Conservation (phyloP, 2,329 filamentous ascomycete species). For the Septoria petroselini region DNA sequence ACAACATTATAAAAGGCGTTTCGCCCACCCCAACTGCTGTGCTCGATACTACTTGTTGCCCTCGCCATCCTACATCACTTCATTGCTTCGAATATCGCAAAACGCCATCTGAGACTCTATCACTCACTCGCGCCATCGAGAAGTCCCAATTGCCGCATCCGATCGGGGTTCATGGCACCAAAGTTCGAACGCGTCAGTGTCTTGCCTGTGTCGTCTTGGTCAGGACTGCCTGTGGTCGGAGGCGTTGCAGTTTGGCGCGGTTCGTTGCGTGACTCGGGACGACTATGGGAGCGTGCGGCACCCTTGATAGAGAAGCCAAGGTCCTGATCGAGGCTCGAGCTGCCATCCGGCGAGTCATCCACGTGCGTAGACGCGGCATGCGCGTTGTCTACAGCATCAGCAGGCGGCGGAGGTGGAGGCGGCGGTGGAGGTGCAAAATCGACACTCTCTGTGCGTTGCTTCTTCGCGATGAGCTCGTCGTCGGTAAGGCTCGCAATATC, state of each 20-base stretch:
- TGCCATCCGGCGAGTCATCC: constrained; percentile 16
- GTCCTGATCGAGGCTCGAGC: constrained; percentile 21
- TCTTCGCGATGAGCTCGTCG: constrained; percentile 32
- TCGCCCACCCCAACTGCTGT: constrained; percentile 11
- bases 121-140: constrained; percentile 29
- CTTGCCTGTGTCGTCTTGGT: constrained; percentile 35
- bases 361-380: constrained; percentile 17
- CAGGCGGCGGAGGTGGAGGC: constrained; percentile 43
- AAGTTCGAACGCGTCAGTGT: constrained; percentile 28
- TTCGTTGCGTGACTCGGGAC: constrained; percentile 29
- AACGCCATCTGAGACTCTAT: constrained; percentile 4
- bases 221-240: constrained; percentile 39
- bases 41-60: background rate
- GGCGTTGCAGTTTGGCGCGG: constrained; percentile 48
- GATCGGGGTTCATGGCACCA: constrained; percentile 38
- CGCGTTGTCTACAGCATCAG: constrained; percentile 15
- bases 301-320: constrained; percentile 32
- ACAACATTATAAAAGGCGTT: constrained; percentile 24
- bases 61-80: background rate
- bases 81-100: constrained; percentile 4
- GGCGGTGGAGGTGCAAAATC: constrained; percentile 40
- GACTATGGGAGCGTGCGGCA: constrained; percentile 24
- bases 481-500: constrained; percentile 39
- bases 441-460: constrained; percentile 31
- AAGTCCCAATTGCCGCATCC: constrained; percentile 37